Conservation (phyloP, 2,329 filamentous ascomycete species). For the Tolypocladium inflatum region DNA sequence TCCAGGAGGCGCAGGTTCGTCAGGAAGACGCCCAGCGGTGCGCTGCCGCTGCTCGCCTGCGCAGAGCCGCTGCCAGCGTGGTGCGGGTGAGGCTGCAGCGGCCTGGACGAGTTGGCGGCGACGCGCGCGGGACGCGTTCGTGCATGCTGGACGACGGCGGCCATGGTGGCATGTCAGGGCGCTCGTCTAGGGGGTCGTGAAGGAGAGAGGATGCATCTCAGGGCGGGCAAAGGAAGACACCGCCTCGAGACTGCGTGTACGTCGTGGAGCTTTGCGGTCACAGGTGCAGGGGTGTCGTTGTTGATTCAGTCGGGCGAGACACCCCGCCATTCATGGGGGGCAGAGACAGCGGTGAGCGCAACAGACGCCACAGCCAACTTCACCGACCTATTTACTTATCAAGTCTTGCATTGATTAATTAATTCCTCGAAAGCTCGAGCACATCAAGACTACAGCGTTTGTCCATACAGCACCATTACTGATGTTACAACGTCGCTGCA, state of each 20-base stretch:
- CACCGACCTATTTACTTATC: no score
- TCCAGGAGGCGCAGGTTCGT: conserved; percentile 78
- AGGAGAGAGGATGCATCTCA: background rate
- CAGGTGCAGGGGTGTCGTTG: background rate
- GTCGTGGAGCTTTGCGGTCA: background rate
- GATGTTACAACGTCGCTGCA: no score
- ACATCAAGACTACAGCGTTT: no score
- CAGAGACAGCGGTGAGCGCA: no score
- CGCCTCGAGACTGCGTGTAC: background rate
- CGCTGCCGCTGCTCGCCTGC: background rate
- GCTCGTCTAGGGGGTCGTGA: background rate
- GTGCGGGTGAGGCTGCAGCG: background rate
- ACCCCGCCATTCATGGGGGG: background rate
- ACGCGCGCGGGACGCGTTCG: conserved; percentile 3
- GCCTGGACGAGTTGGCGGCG: conserved; percentile 1
- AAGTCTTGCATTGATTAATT: no score
- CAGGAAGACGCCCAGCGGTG: conserved; percentile 46
- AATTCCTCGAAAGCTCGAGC: no score
- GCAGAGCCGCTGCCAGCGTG: background rate
- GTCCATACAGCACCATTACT: no score
- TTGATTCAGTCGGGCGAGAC: background rate
- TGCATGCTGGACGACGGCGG: conserved; percentile 3
- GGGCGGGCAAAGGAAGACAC: background rate
- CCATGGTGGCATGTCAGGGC: conserved; percentile 5
- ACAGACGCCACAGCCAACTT: no score